These are phyloP conservation scores for Fraxinus dipetala DNA, from an alignment of 305 asterid genomes.

Conservation along the genomic window DNA sequence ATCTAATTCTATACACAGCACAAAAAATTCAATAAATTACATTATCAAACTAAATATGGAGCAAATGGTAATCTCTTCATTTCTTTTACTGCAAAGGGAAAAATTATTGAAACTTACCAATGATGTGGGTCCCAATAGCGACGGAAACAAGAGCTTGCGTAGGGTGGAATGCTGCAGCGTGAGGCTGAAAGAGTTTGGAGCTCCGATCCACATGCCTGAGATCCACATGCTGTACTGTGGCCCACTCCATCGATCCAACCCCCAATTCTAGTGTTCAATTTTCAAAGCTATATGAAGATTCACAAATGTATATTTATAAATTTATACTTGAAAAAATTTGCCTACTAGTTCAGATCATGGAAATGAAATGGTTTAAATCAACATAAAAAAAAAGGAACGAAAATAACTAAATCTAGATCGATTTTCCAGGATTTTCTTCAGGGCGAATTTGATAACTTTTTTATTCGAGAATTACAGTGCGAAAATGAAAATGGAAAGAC, in stretches of 20 bases:
- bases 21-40: conserved; percentile 16
- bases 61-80: not conserved
- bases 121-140: conserved; percentile 71
- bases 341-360: conserved; percentile 3
- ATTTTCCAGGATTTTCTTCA: not conserved
- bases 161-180: conserved; percentile 94
- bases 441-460: not conserved
- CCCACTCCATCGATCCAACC: conserved; percentile 75
- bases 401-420: not conserved
- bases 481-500: not conserved
- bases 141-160: conserved; percentile 85
- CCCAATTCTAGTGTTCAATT: conserved; percentile 14
- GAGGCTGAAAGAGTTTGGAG: conserved; percentile 91
- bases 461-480: not conserved
- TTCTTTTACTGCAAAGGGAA: not conserved
- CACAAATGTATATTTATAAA: conserved; percentile 15
- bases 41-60: conserved; percentile 10
- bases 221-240: conserved; percentile 95
- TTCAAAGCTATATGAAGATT: conserved; percentile 6
- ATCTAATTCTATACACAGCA: conserved; percentile 69
- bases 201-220: conserved; percentile 96
- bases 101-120: conserved; percentile 41
- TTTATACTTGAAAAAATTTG: not conserved
- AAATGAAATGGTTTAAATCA: not conserved
- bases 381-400: not conserved